Evolutionary conservation across 306 rosid species (phyloP).

Genomic region (Fragaria iinumae): DNA sequence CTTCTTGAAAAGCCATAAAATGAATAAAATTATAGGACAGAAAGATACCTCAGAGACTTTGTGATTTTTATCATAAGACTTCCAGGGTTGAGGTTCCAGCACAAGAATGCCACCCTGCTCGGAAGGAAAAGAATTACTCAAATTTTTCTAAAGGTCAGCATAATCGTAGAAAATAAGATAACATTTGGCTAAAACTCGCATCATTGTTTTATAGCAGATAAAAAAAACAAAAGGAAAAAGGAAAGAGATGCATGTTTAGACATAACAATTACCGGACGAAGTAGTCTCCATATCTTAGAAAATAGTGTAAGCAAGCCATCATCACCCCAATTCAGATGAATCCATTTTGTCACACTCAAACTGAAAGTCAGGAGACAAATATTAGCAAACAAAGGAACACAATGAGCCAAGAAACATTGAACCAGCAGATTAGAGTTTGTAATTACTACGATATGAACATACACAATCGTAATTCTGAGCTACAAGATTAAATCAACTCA

Average conservation of each 20-base stretch:
- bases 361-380: slow-evolving; percentile 50
- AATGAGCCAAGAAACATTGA: slow-evolving; percentile 15
- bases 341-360: slow-evolving; percentile 93
- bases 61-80: slow-evolving; percentile 55
- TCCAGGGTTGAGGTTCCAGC: slow-evolving; percentile 99
- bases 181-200: neutral
- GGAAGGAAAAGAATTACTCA: slow-evolving; percentile 17
- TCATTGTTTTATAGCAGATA: neutral
- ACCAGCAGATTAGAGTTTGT: neutral
- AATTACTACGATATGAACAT: neutral
- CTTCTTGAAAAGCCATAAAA: neutral
- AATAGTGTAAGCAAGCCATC: slow-evolving; percentile 77
- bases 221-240: slow-evolving; percentile 1
- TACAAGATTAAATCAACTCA: neutral
- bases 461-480: neutral
- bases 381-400: slow-evolving; percentile 10
- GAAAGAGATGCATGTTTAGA: neutral
- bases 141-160: too few species aligned
- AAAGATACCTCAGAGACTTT: slow-evolving; percentile 48
- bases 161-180: neutral
- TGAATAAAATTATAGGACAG: neutral
- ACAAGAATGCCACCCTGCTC: slow-evolving; percentile 87
- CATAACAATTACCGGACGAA: slow-evolving; percentile 57
- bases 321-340: slow-evolving; percentile 97
- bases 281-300: slow-evolving; percentile 77